phyloP scores from a whole-genome alignment of 208 protist species.

The Crithidia expoeki region DNA sequence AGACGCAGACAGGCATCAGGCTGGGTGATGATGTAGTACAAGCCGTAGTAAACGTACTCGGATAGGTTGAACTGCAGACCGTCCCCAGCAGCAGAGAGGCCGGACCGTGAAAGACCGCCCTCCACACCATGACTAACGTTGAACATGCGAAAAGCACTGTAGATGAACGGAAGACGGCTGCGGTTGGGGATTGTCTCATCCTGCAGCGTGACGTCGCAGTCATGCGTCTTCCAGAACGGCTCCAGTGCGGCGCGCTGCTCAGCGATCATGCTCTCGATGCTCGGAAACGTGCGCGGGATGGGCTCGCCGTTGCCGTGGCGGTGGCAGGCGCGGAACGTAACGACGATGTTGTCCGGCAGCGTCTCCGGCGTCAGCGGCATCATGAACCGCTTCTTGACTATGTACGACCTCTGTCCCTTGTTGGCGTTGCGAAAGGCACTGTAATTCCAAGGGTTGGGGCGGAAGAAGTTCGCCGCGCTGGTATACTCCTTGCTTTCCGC shows the following conservation, averaged over 20 bases:
- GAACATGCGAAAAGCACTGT: conserved; percentile 83
- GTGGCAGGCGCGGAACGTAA: conserved; percentile 75
- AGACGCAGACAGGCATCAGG: conserved; percentile 62
- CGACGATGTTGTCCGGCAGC: conserved; percentile 55
- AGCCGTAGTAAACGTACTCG: conserved; percentile 85
- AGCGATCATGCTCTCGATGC: conserved; percentile 48
- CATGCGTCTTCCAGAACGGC: conserved; percentile 70
- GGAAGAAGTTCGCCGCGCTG: conserved; percentile 10
- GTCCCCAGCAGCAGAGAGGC: conserved; percentile 64
- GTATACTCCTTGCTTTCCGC: conserved; percentile 21
- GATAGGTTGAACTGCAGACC: conserved; percentile 77
- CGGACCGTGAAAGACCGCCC: conserved; percentile 66
- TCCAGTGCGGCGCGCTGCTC: conserved; percentile 47
- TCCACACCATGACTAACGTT: conserved; percentile 71
- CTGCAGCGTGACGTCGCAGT: conserved; percentile 79
- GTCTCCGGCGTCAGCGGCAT: conserved; percentile 47
- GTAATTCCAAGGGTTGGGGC: conserved; percentile 28
- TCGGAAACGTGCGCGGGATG: conserved; percentile 36
- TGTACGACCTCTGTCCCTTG: conserved; percentile 38
- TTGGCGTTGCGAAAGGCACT: conserved; percentile 23
- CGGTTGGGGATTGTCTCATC: conserved; percentile 79
- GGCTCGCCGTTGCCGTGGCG: conserved; percentile 20
- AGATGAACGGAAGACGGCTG: conserved; percentile 71
- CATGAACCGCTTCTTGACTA: conserved; percentile 76
- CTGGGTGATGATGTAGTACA: conserved; percentile 85